These are phyloP conservation scores for Rhizopogon vinicolor DNA, from an alignment of 768 basidiomycete species.

Conservation along the genomic window DNA sequence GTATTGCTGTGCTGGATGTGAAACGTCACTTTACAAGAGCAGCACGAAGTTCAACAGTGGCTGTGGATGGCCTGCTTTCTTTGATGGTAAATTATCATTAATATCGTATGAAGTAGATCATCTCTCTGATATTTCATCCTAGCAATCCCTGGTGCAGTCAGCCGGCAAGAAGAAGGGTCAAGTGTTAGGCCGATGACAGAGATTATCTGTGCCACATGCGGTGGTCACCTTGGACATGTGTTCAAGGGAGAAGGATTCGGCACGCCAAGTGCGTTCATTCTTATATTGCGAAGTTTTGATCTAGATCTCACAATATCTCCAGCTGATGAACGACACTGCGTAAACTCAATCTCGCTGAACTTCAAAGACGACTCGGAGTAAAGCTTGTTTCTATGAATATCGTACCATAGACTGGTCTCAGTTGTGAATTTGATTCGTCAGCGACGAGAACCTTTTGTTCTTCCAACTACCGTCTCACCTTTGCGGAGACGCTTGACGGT, in stretches of 20 bases:
- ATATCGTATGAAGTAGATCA: background rate
- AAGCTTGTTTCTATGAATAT: background rate
- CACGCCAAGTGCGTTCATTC: constrained; percentile 60
- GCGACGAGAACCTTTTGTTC: too few relatives aligned
- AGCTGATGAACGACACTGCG: constrained; percentile 86
- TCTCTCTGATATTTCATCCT: constrained; percentile 1
- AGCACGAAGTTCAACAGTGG: constrained; percentile 89
- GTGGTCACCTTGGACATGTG: constrained; percentile 92
- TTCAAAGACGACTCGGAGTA: constrained; percentile 43
- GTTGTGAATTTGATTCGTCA: background rate
- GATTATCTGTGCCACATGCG: constrained; percentile 87
- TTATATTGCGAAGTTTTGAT: background rate
- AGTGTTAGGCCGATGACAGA: constrained; percentile 51
- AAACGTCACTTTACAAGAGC: constrained; percentile 82
- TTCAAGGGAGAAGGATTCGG: constrained; percentile 88
- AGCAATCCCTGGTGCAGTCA: constrained; percentile 91
- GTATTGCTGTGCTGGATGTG: constrained; percentile 78
- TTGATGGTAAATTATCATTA: constrained; percentile 55
- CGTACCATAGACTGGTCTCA: too few relatives aligned
- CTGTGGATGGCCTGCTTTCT: constrained; percentile 98
- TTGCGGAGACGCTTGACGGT: too few relatives aligned
- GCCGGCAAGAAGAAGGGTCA: constrained; percentile 44
- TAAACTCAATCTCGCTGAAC: constrained; percentile 83
- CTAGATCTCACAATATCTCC: constrained; percentile 2
- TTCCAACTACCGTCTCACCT: too few relatives aligned